Evolutionary conservation across 192 early-diverging fungal genomes (phyloP).

Genomic region (Phlyctochytrium bullatum): DNA sequence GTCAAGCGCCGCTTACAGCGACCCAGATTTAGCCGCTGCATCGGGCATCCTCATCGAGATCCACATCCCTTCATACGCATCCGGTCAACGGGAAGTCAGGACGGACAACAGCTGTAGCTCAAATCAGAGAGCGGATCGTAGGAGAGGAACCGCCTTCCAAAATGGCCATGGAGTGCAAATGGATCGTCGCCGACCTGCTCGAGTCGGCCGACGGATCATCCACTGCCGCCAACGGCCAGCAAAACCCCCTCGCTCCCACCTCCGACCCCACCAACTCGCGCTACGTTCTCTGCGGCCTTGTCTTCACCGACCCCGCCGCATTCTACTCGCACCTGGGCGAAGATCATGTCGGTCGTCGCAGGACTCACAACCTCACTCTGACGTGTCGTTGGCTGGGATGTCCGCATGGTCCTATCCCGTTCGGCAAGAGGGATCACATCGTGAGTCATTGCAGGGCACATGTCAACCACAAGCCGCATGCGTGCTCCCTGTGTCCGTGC

Average conservation of each 20-base stretch:
- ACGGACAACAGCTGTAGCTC: too few relatives aligned
- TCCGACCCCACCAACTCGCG: background rate
- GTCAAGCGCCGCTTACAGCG: too few relatives aligned
- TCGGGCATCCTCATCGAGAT: too few relatives aligned
- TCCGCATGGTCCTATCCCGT: background rate
- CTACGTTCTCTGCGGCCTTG: background rate
- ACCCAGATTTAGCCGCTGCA: too few relatives aligned
- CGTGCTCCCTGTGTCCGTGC: background rate
- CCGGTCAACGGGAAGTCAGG: too few relatives aligned
- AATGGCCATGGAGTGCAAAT: too few relatives aligned
- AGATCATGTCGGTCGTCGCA: background rate
- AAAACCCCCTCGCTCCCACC: background rate
- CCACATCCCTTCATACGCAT: too few relatives aligned
- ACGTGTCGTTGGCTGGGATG: background rate
- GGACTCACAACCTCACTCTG: constrained; percentile 1
- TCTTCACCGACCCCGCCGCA: background rate
- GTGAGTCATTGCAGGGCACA: background rate
- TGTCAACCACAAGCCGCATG: background rate
- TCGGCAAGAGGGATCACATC: background rate
- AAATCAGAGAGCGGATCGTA: too few relatives aligned
- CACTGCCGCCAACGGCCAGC: background rate
- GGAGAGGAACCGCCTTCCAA: too few relatives aligned
- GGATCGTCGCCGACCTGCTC: background rate
- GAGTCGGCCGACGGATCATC: background rate
- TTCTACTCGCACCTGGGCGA: background rate